A percentile compares a stretch with the other conserved stretches of the same genome.
phyloP scores from a whole-genome alignment of 345 rosid genomes.

The Melaleuca quinquenervia region DNA sequence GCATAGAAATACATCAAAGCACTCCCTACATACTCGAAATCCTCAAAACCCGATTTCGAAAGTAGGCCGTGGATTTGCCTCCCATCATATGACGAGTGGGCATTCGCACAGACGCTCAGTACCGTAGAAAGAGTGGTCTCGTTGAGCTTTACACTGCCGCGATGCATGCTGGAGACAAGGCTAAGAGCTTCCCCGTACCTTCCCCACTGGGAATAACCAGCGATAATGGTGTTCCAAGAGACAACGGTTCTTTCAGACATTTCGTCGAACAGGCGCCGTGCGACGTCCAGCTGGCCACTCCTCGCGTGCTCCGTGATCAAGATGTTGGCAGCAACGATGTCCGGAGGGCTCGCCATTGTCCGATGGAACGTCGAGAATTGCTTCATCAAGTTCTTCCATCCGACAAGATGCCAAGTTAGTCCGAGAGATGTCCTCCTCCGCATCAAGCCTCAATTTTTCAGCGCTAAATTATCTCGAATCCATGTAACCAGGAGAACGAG shows the following conservation, averaged over 20 bases:
- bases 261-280: constrained; percentile 37
- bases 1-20: constrained; percentile 32
- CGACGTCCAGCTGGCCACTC: constrained; percentile 16
- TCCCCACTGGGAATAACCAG: constrained; percentile 30
- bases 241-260: constrained; percentile 33
- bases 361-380: background rate
- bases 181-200: constrained; percentile 15
- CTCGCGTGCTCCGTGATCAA: background rate
- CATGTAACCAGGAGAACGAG: background rate
- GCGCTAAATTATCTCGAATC: background rate
- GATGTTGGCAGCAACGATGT: constrained; percentile 17
- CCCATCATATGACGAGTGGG: constrained; percentile 13
- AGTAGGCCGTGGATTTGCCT: constrained; percentile 28
- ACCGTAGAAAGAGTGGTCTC: constrained; percentile 24
- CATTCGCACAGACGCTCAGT: constrained; percentile 23
- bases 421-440: background rate
- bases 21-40: constrained; percentile 37
- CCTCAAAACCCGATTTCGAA: constrained; percentile 22
- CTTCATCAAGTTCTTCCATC: background rate
- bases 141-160: constrained; percentile 8
- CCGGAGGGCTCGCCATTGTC: background rate
- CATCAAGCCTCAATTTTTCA: background rate
- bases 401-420: background rate
- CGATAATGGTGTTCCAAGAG: constrained; percentile 39
- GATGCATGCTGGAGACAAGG: constrained; percentile 25